Evolutionary conservation across 148 eudicot genomes (phyloP).

Genomic region (Chenopodium suecicum): DNA sequence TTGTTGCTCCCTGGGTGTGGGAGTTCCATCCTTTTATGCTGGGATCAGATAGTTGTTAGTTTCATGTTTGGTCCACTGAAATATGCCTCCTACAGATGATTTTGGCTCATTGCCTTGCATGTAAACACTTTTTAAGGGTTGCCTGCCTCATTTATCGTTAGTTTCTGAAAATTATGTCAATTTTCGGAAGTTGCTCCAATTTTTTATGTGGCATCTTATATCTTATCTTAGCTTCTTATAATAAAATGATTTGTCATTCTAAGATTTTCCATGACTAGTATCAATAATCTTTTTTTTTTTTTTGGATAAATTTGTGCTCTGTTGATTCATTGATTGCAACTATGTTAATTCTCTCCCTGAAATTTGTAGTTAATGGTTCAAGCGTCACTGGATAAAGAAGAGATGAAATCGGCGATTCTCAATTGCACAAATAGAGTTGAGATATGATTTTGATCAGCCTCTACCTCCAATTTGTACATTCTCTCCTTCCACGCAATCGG

Average conservation of each 20-base stretch:
- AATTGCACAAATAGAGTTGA: conserved; percentile 76
- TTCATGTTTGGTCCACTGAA: background rate
- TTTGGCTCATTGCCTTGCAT: background rate
- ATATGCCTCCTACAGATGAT: background rate
- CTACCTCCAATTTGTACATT: conserved; percentile 12
- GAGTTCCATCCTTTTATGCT: conserved; percentile 1
- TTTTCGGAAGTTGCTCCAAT: too few relatives aligned
- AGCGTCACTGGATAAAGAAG: conserved; percentile 78
- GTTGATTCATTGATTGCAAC: background rate
- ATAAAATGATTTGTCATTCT: background rate
- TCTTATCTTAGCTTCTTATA: background rate
- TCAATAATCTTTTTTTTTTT: too few relatives aligned
- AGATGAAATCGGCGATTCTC: conserved; percentile 71
- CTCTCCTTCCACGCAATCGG: background rate
- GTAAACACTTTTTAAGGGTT: background rate
- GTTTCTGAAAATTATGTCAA: background rate
- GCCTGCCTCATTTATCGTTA: background rate
- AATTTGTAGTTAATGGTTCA: conserved; percentile 65
- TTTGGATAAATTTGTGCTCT: background rate
- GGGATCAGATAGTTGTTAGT: background rate
- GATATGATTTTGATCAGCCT: conserved; percentile 14
- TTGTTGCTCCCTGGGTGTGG: background rate
- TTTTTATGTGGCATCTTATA: background rate
- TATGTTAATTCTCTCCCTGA: background rate
- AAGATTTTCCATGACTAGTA: background rate